Evolutionary conservation across 305 asterid species (phyloP).

Genomic region (Rubia tinctorum): DNA sequence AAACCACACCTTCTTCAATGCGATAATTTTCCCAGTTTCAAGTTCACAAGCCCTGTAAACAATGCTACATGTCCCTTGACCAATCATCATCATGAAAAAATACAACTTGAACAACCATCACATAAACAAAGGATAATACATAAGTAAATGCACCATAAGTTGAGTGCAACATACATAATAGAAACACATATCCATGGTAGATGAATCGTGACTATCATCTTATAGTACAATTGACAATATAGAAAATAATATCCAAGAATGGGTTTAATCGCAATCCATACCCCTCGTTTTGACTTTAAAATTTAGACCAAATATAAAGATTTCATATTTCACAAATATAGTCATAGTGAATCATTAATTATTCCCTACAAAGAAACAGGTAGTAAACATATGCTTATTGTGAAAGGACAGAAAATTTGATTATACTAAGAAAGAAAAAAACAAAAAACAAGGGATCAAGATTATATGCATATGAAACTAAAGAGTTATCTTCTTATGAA

Average conservation of each 20-base stretch:
- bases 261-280: background rate
- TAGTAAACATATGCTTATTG: background rate
- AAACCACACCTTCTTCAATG: too few relatives aligned
- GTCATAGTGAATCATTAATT: background rate
- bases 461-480: background rate
- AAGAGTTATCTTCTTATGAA: too few relatives aligned
- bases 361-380: background rate
- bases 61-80: too few relatives aligned
- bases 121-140: too few relatives aligned
- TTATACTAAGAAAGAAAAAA: background rate
- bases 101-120: too few relatives aligned
- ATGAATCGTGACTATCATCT: background rate
- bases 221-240: background rate
- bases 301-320: background rate
- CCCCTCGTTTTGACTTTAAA: background rate
- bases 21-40: too few relatives aligned
- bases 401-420: background rate
- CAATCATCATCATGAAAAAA: too few relatives aligned
- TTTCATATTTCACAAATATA: background rate
- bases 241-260: background rate
- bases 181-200: background rate
- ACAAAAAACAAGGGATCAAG: background rate
- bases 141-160: too few relatives aligned
- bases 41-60: too few relatives aligned
- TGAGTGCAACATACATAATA: background rate